These are phyloP conservation scores for Penicillium subrubescens DNA, from an alignment of 495 filamentous ascomycete species.

Conservation along the genomic window DNA sequence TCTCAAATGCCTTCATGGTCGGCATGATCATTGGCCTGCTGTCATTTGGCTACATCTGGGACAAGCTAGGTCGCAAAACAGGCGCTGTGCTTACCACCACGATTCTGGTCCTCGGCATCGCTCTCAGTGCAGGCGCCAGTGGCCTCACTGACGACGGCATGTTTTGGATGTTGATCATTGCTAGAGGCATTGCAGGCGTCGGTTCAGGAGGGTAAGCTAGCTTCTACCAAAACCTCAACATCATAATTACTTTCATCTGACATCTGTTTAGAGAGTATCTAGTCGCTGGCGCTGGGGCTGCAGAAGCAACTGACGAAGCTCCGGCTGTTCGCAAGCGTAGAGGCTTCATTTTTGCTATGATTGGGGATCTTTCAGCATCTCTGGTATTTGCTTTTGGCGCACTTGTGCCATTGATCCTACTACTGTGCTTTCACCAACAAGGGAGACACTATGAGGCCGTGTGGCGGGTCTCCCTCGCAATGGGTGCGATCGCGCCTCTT, in stretches of 20 bases:
- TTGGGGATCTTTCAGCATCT: slow-evolving; percentile 36
- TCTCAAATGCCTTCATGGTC: slow-evolving; percentile 35
- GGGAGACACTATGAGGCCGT: slow-evolving; percentile 30
- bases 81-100: slow-evolving; percentile 38
- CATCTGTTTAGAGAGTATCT: slow-evolving; percentile 31
- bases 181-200: slow-evolving; percentile 30
- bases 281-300: slow-evolving; percentile 33
- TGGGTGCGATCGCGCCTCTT: slow-evolving; percentile 34
- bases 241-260: not conserved
- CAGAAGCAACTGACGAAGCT: slow-evolving; percentile 40
- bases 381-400: slow-evolving; percentile 37
- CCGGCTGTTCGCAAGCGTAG: slow-evolving; percentile 29
- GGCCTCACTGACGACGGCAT: slow-evolving; percentile 28
- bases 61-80: slow-evolving; percentile 36
- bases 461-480: slow-evolving; percentile 37
- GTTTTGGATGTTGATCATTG: slow-evolving; percentile 35
- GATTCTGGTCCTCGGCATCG: slow-evolving; percentile 35
- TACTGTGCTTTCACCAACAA: slow-evolving; percentile 33
- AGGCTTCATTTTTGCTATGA: slow-evolving; percentile 41
- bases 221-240: not conserved
- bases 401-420: slow-evolving; percentile 31
- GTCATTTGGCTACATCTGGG: slow-evolving; percentile 39
- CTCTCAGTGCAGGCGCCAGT: slow-evolving; percentile 30
- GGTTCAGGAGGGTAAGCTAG: slow-evolving; percentile 30
- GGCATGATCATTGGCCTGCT: slow-evolving; percentile 44